phyloP scores from a whole-genome alignment of 768 basidiomycete genomes.

The Trametes punicea region DNA sequence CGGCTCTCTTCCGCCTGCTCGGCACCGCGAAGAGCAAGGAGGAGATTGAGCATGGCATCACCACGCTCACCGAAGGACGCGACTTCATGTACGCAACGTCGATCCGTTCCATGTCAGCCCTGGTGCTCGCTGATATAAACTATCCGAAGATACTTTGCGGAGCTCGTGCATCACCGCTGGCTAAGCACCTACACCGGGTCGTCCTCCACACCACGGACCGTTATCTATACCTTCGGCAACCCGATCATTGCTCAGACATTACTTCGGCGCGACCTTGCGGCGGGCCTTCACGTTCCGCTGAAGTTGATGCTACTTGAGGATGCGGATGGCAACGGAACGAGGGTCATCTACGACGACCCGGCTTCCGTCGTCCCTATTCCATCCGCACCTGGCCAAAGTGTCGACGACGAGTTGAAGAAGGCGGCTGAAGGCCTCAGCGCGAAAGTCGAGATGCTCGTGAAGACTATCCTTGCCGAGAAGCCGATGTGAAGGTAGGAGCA shows the following conservation, averaged over 20 bases:
- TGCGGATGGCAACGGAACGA: constrained; percentile 36
- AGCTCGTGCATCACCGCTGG: constrained; percentile 13
- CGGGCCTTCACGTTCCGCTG: constrained; percentile 43
- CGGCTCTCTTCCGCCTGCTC: constrained; percentile 24
- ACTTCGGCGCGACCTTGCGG: constrained; percentile 39
- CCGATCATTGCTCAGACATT: constrained; percentile 48
- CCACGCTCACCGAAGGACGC: constrained; percentile 30
- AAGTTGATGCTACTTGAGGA: constrained; percentile 44
- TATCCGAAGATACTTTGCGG: constrained; percentile 13
- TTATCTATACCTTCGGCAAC: constrained; percentile 49
- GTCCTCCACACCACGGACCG: constrained; percentile 20
- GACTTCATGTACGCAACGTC: constrained; percentile 54
- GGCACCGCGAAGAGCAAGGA: constrained; percentile 30
- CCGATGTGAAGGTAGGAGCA: background rate
- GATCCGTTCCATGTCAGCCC: constrained; percentile 20
- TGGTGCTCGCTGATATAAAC: background rate
- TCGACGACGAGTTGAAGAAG: constrained; percentile 33
- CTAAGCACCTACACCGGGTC: constrained; percentile 6
- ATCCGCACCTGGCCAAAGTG: constrained; percentile 20
- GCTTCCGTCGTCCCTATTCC: constrained; percentile 41
- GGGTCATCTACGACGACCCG: constrained; percentile 45
- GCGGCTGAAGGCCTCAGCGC: constrained; percentile 38
- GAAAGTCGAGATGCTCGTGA: constrained; percentile 43
- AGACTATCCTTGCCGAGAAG: constrained; percentile 10
- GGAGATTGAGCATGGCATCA: constrained; percentile 37